Evolutionary conservation across 208 protist species (phyloP).

Genomic region (Zelonia costaricensis): DNA sequence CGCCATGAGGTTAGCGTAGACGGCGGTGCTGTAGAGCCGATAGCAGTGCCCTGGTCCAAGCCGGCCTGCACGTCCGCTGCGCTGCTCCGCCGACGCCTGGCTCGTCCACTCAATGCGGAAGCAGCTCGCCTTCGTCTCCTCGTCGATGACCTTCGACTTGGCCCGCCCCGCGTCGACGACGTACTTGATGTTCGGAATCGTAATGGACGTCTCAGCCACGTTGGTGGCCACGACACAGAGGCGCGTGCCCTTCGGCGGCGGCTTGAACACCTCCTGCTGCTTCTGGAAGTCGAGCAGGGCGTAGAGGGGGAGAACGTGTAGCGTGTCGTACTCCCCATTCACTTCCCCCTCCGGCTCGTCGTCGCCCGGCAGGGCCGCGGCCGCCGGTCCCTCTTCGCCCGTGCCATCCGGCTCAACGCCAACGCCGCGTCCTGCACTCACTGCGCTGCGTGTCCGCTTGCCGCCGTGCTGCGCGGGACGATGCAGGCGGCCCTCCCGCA

Average conservation of each 20-base stretch:
- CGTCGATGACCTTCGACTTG: slow-evolving; percentile 97
- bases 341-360: slow-evolving; percentile 65
- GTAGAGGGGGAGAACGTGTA: slow-evolving; percentile 99
- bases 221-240: slow-evolving; percentile 99
- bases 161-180: slow-evolving; percentile 98
- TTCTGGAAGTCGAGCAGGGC: slow-evolving; percentile 92
- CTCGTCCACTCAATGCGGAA: slow-evolving; percentile 97
- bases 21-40: slow-evolving; percentile 97
- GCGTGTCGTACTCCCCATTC: slow-evolving; percentile 85
- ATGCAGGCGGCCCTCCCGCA: slow-evolving; percentile 22
- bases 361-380: slow-evolving; percentile 9
- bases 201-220: slow-evolving; percentile 99
- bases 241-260: slow-evolving; percentile 84
- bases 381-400: slow-evolving; percentile 3
- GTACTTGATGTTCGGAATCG: slow-evolving; percentile 98
- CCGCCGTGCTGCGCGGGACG: slow-evolving; percentile 4
- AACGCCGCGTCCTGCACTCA: slow-evolving; percentile 9
- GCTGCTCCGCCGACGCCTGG: slow-evolving; percentile 97
- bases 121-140: slow-evolving; percentile 96
- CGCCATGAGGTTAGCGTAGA: slow-evolving; percentile 97
- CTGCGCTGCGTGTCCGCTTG: slow-evolving; percentile 29
- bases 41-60: slow-evolving; percentile 97
- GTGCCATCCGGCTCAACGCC: background rate
- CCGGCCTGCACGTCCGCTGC: slow-evolving; percentile 96
- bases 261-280: slow-evolving; percentile 95